Evolutionary conservation across 1,284 basidiomycete genomes (phyloP), one percentile per base, ranked within the genome.

Genomic region (Ustilago tritici): DNA sequence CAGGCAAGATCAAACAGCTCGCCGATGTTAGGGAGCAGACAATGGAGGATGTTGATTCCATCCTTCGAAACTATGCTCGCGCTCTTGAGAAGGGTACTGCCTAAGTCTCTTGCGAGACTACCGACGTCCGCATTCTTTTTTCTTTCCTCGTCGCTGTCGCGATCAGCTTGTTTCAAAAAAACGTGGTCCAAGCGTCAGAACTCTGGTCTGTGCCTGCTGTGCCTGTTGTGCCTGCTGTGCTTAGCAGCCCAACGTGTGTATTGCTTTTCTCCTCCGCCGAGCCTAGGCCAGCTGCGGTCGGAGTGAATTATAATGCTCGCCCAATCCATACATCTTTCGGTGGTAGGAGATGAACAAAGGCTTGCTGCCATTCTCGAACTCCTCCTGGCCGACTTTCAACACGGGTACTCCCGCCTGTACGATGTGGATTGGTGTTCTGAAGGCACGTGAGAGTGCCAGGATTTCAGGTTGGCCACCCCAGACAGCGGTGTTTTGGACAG

Each of bases 391-490:
- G 28, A 87, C 79, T 50, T 87, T 87, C 32, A 98, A 89, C 0
- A 91, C 89, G 1, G 95, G 96, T 36, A 89, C 89, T 0, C 92
- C 92, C 1, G 91, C 90, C 85, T 99, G 97, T 19, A 98, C 89
- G 62, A 99, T 93, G 86, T 98, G 92, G 64, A 99, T 96, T 0
- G 95, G 93, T 34, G 95, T 88, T 61, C 91, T 89, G 86, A 91
- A 98, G n/a, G 92, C 91, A 61, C 92, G 89, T 80, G 92, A 92
- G 11, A 99, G 88, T 0, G 97, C 97, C 79, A 94, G 89, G 54
- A 99, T 95, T 84, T 99, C 97, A 2, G 95, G 95, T 87, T 99
- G 95, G 43, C 97, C 97, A 54, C 97, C 97, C 97, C 97, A 99
- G 38, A 92, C 90, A 10, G 91, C 93, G 10, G 95, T 96, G 82